Evolutionary conservation across 108 stramenopile species (phyloP), one percentile per base, ranked within the genome.

Genomic region (Aurantiochytrium sp.): DNA sequence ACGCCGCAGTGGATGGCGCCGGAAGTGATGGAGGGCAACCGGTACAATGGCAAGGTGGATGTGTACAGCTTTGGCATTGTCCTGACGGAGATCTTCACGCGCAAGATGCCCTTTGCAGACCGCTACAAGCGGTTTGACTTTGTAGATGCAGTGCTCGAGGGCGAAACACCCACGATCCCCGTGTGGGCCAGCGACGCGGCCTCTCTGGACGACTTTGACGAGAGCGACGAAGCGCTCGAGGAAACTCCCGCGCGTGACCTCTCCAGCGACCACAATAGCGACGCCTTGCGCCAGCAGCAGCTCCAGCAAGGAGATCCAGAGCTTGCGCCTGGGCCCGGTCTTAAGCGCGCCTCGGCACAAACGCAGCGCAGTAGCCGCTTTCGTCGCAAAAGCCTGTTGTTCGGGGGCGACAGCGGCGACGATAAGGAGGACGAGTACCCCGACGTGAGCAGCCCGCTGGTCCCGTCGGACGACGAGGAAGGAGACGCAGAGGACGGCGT

Each of bases 1-100:
- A 97, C 97, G 4, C 95, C 96, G 1, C 97, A 96, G 53, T 97
- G 96, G 96, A 96, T 96, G 96, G 96, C 97, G n/a, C 97, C 97
- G 2, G 96, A 96, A 85, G 85, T 89, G 0, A 32, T 88, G 53
- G 88, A 88, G 30, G 88, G 88, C 6, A 22, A 88, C 4, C 85
- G 73, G 21, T 85, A 85, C 69, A 52, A 45, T 53, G 37, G 42
- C 30, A 59, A 87, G 41, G 55, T 89, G 4, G 89, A 89, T 48
- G 89, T 89, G 30, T 89, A 86, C 68, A 41, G 55, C 19, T 89
- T 87, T 52, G 89, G 86, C 19, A 42, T 89, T 19, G 86, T 89
- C 3, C 3, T 68, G 34, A 48, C 85, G 36, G 89, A 86, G 24
- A 36, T 87, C 8, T 52, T 87, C 37, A 17, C 50, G 21, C 42